These are phyloP conservation scores for Mucor ambiguus DNA, from an alignment of 371 early-diverging fungal genomes.

Conservation along the genomic window DNA sequence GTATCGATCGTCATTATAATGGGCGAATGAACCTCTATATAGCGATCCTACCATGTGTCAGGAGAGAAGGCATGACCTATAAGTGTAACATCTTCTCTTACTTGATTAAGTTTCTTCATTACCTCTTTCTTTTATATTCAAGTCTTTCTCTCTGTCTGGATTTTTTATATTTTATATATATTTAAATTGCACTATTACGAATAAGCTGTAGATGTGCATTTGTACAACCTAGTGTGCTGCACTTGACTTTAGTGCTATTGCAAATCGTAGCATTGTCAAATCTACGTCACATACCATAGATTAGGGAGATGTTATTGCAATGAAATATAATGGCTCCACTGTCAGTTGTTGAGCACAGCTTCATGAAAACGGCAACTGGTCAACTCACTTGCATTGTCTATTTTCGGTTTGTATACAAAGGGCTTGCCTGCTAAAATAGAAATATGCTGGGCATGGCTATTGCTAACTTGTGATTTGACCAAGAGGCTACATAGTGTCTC, in stretches of 20 bases:
- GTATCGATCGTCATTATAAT: too few species aligned
- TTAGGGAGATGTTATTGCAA: not conserved
- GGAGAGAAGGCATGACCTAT: too few species aligned
- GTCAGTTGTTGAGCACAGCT: not conserved
- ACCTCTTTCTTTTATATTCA: too few species aligned
- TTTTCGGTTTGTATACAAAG: not conserved
- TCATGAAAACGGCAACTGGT: not conserved
- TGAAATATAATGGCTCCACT: not conserved
- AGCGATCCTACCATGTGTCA: too few species aligned
- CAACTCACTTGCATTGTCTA: not conserved
- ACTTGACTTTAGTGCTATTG: not conserved
- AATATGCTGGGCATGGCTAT: not conserved
- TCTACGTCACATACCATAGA: constrained; percentile 1
- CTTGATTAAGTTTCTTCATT: too few species aligned
- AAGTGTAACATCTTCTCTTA: too few species aligned
- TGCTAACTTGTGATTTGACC: not conserved
- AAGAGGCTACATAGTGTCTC: not conserved
- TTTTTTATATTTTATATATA: too few species aligned
- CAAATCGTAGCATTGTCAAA: constrained; percentile 2
- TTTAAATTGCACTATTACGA: too few species aligned
- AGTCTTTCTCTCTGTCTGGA: too few species aligned
- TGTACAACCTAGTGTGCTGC: constrained; percentile 3
- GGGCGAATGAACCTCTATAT: too few species aligned
- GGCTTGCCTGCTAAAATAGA: not conserved
- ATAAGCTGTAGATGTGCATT: not conserved